Evolutionary conservation across 257 asterid species (phyloP).

Genomic region (Craterostigma plantagineum): DNA sequence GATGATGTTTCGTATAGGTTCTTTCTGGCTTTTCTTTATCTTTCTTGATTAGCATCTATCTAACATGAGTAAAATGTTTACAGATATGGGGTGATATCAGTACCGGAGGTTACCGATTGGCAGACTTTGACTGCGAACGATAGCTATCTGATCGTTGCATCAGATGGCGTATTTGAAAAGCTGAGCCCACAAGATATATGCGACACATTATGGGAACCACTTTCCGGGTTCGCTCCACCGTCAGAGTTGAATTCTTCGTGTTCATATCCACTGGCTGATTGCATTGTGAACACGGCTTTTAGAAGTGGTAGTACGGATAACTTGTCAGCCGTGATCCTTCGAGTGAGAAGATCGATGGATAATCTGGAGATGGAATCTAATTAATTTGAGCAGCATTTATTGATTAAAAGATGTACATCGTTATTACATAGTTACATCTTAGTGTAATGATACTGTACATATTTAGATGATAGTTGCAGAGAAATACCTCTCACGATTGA

Average conservation of each 20-base stretch:
- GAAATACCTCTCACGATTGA: no score
- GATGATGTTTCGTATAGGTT: no score
- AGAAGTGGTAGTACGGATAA: slow-evolving; percentile 79
- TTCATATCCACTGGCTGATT: slow-evolving; percentile 60
- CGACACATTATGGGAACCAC: slow-evolving; percentile 57
- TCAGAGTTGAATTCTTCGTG: slow-evolving; percentile 34
- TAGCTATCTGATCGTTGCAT: slow-evolving; percentile 79
- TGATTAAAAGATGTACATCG: no score
- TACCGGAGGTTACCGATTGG: slow-evolving; percentile 97
- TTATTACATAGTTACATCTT: no score
- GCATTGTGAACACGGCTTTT: slow-evolving; percentile 65
- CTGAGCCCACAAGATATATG: slow-evolving; percentile 81
- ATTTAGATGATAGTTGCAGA: no score
- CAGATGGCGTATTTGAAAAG: slow-evolving; percentile 86
- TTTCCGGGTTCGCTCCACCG: slow-evolving; percentile 22
- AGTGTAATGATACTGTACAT: no score
- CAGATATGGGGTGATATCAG: slow-evolving; percentile 93
- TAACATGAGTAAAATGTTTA: slow-evolving; percentile 5
- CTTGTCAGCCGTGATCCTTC: slow-evolving; percentile 67
- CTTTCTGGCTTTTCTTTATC: no score
- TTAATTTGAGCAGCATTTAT: no score
- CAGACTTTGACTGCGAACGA: slow-evolving; percentile 61
- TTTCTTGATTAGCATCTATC: no score
- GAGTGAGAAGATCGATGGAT: slow-evolving; percentile 27
- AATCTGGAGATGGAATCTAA: no score